Base-by-base conservation (phyloP, 2,329 filamentous ascomycete species). In the Stagonosporopsis cucurbitacearum region DNA sequence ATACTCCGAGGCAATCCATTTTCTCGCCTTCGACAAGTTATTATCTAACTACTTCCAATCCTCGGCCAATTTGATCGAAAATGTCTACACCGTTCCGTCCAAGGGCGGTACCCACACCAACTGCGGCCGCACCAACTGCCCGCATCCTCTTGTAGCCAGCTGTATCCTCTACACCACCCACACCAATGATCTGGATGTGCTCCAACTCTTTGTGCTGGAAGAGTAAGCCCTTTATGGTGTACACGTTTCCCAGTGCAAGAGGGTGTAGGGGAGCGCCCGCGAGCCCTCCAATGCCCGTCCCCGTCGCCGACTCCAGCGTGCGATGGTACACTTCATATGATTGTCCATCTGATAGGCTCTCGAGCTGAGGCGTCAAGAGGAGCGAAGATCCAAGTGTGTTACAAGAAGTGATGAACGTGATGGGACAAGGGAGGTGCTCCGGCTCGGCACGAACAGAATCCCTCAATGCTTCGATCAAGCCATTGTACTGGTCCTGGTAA, bases 341-440 rank as follows among this genome's bases (percentile, higher is more conserved):
- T 2, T 64, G 59, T 61, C 40, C 19, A 51, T 48, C 6, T 37
- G 46, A 19, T 44, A 50, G 50, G 19, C 32, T 51, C 22, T 62
- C 47, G 5, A 62, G 0, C 67, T 60, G 56, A n/a, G 64, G 66
- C 20, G 59, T 52, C 0, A 91, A 71, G 0, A 91, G 75, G 0
- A 93, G 78, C 40, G 85, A 89, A 0, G 82, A 86, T 0, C 90
- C 90, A 0, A 93, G 82, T 0, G 86, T 93, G 66, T 93, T 93
- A 1, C 86, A 90, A 0, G 88, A 83, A 0, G 90, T 92, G 61
- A 93, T 80, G 73, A 93, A 93, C 39, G 81, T 83, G 1, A 91
- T 71, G 0, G 81, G 81, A 43, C 69, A 70, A 4, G 67, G 65
- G 3, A 56, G 42, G 12, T 56, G 48, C 19, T 25, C 30, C 9